Evolutionary conservation across 805 yeast species (phyloP).

Genomic region (Helenozyma baotianmanensis): DNA sequence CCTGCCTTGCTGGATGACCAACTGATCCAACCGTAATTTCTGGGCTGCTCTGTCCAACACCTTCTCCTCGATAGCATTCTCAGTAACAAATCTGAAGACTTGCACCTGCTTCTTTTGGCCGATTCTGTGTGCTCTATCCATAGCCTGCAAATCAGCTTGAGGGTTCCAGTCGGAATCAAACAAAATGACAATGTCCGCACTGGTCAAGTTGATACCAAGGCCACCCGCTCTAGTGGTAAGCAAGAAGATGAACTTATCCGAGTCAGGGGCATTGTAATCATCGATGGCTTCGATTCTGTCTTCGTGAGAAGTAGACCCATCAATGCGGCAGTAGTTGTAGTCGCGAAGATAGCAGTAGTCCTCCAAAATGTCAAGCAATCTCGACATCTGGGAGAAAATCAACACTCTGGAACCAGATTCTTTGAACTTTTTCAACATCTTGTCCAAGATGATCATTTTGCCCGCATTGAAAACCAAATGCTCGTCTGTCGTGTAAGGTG

Average conservation of each 20-base stretch:
- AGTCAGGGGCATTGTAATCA: conserved; percentile 78
- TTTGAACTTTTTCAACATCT: conserved; percentile 66
- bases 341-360: conserved; percentile 87
- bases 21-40: conserved; percentile 84
- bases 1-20: conserved; percentile 84
- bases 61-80: conserved; percentile 93
- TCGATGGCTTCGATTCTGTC: conserved; percentile 91
- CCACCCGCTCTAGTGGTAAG: conserved; percentile 97
- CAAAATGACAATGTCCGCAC: conserved; percentile 84
- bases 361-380: conserved; percentile 83
- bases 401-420: conserved; percentile 82
- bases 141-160: conserved; percentile 95
- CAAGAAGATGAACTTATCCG: conserved; percentile 77
- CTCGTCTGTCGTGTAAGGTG: conserved; percentile 94
- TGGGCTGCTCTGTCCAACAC: conserved; percentile 95
- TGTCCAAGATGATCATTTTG: conserved; percentile 84
- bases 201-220: conserved; percentile 85
- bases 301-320: conserved; percentile 90
- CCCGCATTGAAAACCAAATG: conserved; percentile 89
- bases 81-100: conserved; percentile 90
- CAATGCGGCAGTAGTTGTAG: conserved; percentile 85
- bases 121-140: conserved; percentile 97
- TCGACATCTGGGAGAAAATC: conserved; percentile 90
- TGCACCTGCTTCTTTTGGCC: conserved; percentile 95
- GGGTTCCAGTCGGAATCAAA: conserved; percentile 98